Conservation (phyloP, 2,329 filamentous ascomycete species). For the Colletotrichum filicis region DNA sequence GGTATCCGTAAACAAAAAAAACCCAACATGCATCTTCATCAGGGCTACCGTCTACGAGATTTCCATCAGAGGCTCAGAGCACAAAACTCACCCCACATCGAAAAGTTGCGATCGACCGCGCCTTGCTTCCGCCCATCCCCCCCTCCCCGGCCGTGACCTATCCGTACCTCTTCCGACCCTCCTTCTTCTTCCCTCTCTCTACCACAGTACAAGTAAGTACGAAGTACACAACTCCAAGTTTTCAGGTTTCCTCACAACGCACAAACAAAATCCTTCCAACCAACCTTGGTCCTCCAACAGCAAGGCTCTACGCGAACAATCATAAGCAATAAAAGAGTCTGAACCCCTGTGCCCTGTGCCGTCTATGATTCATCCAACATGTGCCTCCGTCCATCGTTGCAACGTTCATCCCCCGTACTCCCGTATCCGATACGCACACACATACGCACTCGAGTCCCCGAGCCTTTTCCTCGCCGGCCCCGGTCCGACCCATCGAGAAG, state of each 20-base stretch:
- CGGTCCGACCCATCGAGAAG: background rate
- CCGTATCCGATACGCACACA: background rate
- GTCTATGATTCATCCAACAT: background rate
- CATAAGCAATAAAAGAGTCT: background rate
- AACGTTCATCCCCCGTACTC: background rate
- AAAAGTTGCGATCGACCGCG: conserved; percentile 1
- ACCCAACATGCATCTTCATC: too few species aligned
- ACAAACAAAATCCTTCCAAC: background rate
- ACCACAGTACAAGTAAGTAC: background rate
- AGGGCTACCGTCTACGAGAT: too few species aligned
- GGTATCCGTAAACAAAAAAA: too few species aligned
- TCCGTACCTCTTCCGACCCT: conserved; percentile 3
- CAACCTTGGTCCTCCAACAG: background rate
- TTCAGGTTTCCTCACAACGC: background rate
- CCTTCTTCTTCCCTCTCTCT: background rate
- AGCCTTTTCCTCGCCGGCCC: background rate
- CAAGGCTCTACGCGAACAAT: background rate
- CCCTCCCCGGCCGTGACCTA: background rate
- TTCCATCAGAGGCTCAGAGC: too few species aligned
- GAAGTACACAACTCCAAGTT: background rate
- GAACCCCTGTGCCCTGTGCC: background rate
- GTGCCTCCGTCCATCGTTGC: background rate
- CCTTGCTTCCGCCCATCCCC: background rate
- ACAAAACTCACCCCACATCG: background rate
- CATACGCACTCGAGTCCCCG: background rate